phyloP scores from a whole-genome alignment of 2,329 filamentous ascomycete species.

The Epichloe scottii region DNA sequence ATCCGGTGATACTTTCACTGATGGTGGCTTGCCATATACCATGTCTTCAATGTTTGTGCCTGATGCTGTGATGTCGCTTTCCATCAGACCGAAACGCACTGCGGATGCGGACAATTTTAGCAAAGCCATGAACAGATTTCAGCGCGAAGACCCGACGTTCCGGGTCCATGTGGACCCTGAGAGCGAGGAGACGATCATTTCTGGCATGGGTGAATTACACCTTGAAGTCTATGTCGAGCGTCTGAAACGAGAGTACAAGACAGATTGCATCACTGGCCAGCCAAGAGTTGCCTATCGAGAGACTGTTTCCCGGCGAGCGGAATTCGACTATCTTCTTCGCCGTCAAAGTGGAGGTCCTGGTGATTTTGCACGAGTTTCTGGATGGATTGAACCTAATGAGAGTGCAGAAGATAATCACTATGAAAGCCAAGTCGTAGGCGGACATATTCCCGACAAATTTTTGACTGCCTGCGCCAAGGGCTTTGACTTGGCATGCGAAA shows the following conservation, averaged over 20 bases:
- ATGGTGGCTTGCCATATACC: constrained; percentile 79
- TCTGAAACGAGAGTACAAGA: constrained; percentile 91
- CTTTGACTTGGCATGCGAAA: constrained; percentile 69
- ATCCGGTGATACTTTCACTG: constrained; percentile 95
- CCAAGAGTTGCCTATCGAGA: constrained; percentile 96
- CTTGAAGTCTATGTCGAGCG: constrained; percentile 96
- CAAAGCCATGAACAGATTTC: constrained; percentile 98
- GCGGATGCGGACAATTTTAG: constrained; percentile 90
- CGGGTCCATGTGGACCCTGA: constrained; percentile 84
- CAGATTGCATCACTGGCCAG: constrained; percentile 90
- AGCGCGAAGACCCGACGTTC: constrained; percentile 96
- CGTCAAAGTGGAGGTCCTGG: constrained; percentile 93
- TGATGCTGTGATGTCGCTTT: constrained; percentile 94
- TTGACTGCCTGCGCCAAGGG: constrained; percentile 90
- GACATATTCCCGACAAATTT: constrained; percentile 90
- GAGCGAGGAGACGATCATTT: constrained; percentile 94
- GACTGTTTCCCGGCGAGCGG: constrained; percentile 66
- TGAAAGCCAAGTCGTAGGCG: constrained; percentile 76
- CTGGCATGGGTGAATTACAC: constrained; percentile 95
- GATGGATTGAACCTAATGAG: constrained; percentile 79
- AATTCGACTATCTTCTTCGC: constrained; percentile 89
- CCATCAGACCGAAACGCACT: constrained; percentile 88
- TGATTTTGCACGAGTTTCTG: constrained; percentile 86
- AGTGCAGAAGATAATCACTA: constrained; percentile 66
- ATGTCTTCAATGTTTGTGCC: constrained; percentile 99